Conservation (phyloP, 768 basidiomycete species). For the Pleurotus citrinopileatus region DNA sequence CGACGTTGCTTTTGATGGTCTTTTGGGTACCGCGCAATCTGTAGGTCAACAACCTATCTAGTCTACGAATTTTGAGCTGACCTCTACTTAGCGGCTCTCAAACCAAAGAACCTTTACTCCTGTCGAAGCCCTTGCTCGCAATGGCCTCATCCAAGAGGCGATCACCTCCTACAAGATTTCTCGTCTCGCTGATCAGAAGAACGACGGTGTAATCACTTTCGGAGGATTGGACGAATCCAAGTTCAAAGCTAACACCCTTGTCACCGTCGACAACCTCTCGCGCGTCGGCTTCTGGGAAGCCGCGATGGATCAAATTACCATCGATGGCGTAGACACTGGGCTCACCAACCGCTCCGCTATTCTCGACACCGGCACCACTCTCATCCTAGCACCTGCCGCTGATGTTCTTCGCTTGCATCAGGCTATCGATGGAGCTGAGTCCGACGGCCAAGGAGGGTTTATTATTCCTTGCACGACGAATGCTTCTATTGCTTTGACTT, state of each 20-base stretch:
- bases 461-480: constrained; percentile 48
- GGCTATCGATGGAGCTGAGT: constrained; percentile 38
- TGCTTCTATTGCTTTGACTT: constrained; percentile 42
- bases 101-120: constrained; percentile 64
- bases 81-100: constrained; percentile 48
- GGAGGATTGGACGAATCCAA: constrained; percentile 70
- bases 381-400: constrained; percentile 41
- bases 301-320: constrained; percentile 52
- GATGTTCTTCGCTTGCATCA: constrained; percentile 40
- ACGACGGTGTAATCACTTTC: constrained; percentile 82
- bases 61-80: background rate
- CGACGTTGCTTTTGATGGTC: constrained; percentile 58
- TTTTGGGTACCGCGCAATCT: constrained; percentile 76
- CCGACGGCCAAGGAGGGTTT: constrained; percentile 45
- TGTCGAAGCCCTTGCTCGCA: constrained; percentile 62
- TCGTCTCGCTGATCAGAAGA: constrained; percentile 62
- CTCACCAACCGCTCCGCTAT: constrained; percentile 69
- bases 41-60: constrained; percentile 30
- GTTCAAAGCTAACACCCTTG: constrained; percentile 57
- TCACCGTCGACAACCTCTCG: constrained; percentile 63
- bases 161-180: constrained; percentile 82
- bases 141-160: constrained; percentile 54
- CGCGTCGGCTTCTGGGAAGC: constrained; percentile 79
- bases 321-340: constrained; percentile 51
- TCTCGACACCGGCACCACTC: constrained; percentile 59